Percentiles rank a stretch among this genome's conserved stretches.
phyloP scores from a whole-genome alignment of 257 asterid genomes.

The Lycium ferocissimum region DNA sequence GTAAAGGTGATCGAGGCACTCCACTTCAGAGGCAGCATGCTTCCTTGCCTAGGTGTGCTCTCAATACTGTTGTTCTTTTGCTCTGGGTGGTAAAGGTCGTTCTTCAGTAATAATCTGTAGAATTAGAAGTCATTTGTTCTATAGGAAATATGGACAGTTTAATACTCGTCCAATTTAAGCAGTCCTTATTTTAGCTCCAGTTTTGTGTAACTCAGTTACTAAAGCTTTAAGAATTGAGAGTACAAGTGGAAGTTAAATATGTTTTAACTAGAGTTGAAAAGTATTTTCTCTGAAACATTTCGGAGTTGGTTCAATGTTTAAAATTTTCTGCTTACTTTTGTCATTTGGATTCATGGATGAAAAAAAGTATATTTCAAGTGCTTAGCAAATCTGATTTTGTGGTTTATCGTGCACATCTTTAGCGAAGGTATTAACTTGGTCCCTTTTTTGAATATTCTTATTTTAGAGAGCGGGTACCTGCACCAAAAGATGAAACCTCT shows the following conservation, averaged over 20 bases:
- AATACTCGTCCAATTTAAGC: not conserved
- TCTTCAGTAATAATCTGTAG: not conserved
- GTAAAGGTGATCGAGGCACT: constrained; percentile 84
- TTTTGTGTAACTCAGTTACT: not conserved
- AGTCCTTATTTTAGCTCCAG: constrained; percentile 10
- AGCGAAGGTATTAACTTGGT: constrained; percentile 1
- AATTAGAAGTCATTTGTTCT: not conserved
- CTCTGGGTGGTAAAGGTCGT: not conserved
- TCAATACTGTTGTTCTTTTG: constrained; percentile 13
- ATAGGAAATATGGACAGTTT: not conserved
- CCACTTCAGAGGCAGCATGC: constrained; percentile 83
- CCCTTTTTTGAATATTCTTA: constrained; percentile 17
- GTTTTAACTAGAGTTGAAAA: not conserved
- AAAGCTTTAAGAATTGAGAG: not conserved
- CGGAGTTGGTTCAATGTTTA: not conserved
- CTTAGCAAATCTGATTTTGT: constrained; percentile 5
- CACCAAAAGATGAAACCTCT: constrained; percentile 64
- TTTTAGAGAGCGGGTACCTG: constrained; percentile 87
- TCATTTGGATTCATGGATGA: not conserved
- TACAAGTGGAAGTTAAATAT: not conserved
- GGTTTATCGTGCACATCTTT: not conserved
- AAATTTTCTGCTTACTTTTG: not conserved
- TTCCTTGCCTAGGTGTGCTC: constrained; percentile 83
- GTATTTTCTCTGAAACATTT: not conserved
- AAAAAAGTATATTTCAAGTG: not conserved